These are phyloP conservation scores for Oxytropis ochrocephala DNA, from an alignment of 306 rosid genomes.

Conservation along the genomic window DNA sequence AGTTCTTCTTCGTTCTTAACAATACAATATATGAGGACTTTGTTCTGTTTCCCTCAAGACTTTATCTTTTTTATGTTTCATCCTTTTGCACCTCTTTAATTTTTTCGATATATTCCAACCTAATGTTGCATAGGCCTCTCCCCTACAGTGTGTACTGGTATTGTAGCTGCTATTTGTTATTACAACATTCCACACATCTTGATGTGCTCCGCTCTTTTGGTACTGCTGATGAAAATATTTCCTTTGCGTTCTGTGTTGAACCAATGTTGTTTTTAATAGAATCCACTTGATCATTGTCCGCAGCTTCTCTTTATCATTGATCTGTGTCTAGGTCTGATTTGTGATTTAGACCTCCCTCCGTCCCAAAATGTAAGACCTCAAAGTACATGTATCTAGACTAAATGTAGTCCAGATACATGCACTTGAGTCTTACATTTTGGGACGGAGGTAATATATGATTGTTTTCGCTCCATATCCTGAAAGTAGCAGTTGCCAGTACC, in stretches of 20 bases:
- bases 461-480: background rate
- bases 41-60: background rate
- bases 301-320: background rate
- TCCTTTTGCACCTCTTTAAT: background rate
- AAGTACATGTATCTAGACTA: no score
- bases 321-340: background rate
- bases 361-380: no score
- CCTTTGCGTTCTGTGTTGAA: background rate
- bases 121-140: background rate
- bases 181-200: background rate
- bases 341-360: background rate
- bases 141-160: background rate
- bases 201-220: constrained; percentile 2
- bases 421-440: no score
- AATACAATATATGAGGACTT: background rate
- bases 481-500: background rate
- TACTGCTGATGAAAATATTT: background rate
- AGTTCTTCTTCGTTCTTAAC: constrained; percentile 26
- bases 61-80: background rate
- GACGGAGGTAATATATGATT: no score
- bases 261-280: background rate
- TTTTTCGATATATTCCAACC: background rate
- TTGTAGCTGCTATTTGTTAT: background rate
- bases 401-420: no score
- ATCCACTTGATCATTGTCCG: background rate